Base-by-base conservation (phyloP, 2,329 filamentous ascomycete species). In the Apiospora hydei region DNA sequence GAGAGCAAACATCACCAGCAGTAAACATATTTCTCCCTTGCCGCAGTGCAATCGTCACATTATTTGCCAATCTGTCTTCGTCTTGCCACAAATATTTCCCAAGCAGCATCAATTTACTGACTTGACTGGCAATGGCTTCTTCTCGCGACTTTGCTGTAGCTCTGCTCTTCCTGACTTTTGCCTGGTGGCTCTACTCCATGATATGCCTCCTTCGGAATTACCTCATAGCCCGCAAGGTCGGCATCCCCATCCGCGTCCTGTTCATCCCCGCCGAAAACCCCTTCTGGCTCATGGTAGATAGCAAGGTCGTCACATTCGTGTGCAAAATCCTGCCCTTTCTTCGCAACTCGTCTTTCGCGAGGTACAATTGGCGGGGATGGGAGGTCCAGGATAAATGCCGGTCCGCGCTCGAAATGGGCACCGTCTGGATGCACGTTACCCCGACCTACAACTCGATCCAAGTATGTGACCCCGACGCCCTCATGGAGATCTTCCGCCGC, bases 281-380 rank as follows among this genome's bases (percentile, higher is more conserved):
- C 8, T 61, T 38, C 16, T 61, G 30, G 30, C 10, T 14, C 1
- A 5, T 61, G 8, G 30, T 61, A 6, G 53, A 61, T 16, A 30
- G 30, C 18, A 18, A 11, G 30, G 53, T 61, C 30, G 53, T 26
- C 30, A 38, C 30, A 7, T 16, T 61, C 10, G 2, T 47, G 18
- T 18, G 46, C 46, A 47, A n/a, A 18, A 16, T 46, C 16, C 46
- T 21, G 18, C 46, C 21, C 46, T 7, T 47, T 5, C 16, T 38
- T 6, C 5, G 26, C 26, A 13, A 21, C 14, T 10, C 8, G 0
- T 21, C 16, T 14, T 18, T 82, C 67, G 79, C 78, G 1, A 71
- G 78, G 7, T 82, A 77, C 74, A 81, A 81, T 69, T 82, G 71
- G 44, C 73, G 77, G 13, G 77, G 76, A 2, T 81, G 77, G 77